Conservation (phyloP, 768 basidiomycete genomes). For the Suillus discolor region DNA sequence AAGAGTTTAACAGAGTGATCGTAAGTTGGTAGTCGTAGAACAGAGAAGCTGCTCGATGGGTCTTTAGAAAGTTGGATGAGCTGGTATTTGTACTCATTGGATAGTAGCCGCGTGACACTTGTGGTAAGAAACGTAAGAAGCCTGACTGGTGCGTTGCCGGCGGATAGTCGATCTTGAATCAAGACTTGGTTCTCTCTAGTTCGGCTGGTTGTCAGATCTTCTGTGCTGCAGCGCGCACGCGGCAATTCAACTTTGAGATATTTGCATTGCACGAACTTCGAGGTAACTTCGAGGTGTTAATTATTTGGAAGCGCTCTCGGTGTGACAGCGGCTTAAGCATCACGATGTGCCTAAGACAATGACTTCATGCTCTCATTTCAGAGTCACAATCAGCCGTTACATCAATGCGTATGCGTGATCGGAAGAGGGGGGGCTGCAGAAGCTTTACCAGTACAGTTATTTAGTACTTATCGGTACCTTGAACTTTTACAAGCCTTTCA, state of each 20-base stretch:
- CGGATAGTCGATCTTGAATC: constrained; percentile 1
- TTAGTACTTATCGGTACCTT: constrained; percentile 5
- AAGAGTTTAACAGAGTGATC: neutral
- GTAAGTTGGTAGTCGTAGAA: constrained; percentile 16
- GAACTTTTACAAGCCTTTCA: neutral
- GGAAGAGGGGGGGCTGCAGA: constrained; percentile 1
- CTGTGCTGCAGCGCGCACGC: constrained; percentile 1
- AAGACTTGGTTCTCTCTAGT: neutral
- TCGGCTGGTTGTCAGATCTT: neutral
- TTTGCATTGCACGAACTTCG: neutral
- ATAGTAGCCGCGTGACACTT: neutral
- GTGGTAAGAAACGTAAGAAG: constrained; percentile 3
- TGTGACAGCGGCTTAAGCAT: neutral
- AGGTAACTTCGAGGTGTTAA: neutral
- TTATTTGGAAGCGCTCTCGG: constrained; percentile 4
- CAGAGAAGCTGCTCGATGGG: constrained; percentile 9
- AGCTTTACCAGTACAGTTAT: constrained; percentile 1
- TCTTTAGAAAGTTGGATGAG: neutral
- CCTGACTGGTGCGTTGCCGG: neutral
- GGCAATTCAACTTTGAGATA: neutral
- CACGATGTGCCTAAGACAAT: constrained; percentile 3
- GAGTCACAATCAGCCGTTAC: constrained; percentile 1
- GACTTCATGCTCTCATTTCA: constrained; percentile 5
- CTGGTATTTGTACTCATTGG: constrained; percentile 15
- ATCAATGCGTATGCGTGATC: neutral